Conservation (phyloP, 2,329 filamentous ascomycete genomes). For the Arthroderma sp. region DNA sequence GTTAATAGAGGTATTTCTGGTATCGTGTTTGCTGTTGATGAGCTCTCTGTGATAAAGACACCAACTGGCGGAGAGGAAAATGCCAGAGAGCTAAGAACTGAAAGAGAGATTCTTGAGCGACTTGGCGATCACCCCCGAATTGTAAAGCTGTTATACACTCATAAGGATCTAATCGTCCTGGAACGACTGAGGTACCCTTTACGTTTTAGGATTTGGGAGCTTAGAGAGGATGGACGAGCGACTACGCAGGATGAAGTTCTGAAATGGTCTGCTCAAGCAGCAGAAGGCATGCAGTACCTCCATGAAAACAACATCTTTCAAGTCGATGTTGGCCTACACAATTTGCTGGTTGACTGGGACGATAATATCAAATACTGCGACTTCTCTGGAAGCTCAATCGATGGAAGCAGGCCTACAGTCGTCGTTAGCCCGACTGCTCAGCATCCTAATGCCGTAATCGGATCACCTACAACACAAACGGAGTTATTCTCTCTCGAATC, state of each 20-base stretch:
- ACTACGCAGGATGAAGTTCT: background rate
- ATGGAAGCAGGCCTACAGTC: conserved; percentile 11
- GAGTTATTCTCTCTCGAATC: conserved; percentile 17
- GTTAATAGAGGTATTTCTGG: conserved; percentile 7
- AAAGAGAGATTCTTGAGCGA: conserved; percentile 6
- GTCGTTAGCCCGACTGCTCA: background rate
- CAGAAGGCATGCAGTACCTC: conserved; percentile 13
- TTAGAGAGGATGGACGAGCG: background rate
- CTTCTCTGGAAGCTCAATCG: conserved; percentile 17
- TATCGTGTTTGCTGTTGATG: background rate
- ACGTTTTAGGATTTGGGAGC: conserved; percentile 7
- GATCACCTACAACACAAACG: conserved; percentile 10
- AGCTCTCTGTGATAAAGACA: conserved; percentile 7
- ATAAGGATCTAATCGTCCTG: conserved; percentile 7
- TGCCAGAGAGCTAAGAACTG: background rate
- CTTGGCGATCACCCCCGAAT: conserved; percentile 6
- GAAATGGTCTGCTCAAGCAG: conserved; percentile 14
- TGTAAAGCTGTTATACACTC: conserved; percentile 5
- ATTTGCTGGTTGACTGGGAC: conserved; percentile 14
- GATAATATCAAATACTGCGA: conserved; percentile 15
- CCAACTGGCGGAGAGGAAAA: background rate
- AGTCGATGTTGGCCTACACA: conserved; percentile 15
- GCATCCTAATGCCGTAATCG: conserved; percentile 6
- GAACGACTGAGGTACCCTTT: conserved; percentile 8
- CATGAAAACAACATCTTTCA: conserved; percentile 14